Percentiles rank a stretch among this genome's conserved stretches.
These are phyloP conservation scores for Oryza glumipatula DNA, from an alignment of 176 grass and related monocot species.

Conservation along the genomic window DNA sequence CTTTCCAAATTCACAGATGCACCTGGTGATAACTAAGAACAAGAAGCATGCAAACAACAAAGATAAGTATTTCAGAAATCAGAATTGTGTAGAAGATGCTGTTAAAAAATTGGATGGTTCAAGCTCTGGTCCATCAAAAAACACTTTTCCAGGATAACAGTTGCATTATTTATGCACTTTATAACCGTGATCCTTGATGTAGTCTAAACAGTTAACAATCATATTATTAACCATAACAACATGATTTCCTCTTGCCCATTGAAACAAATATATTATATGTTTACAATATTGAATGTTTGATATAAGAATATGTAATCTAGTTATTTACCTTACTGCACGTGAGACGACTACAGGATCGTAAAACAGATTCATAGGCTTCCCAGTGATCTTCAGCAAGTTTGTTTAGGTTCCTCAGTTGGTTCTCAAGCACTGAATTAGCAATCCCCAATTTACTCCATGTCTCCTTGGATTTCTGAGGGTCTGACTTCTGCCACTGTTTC, in stretches of 20 bases:
- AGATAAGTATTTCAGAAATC: constrained; percentile 9
- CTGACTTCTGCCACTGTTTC: constrained; percentile 82
- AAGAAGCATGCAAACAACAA: background rate
- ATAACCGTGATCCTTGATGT: background rate
- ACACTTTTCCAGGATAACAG: background rate
- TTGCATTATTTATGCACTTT: background rate
- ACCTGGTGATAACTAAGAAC: background rate
- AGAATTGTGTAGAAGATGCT: background rate
- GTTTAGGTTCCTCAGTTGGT: constrained; percentile 68
- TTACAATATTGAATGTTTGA: background rate
- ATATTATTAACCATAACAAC: background rate
- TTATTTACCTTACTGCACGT: constrained; percentile 57
- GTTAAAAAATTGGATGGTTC: constrained; percentile 4
- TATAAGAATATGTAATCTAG: constrained; percentile 14
- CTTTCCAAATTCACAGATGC: constrained; percentile 10
- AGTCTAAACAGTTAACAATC: background rate
- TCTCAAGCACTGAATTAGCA: constrained; percentile 75
- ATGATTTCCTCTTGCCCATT: background rate
- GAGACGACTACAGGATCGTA: constrained; percentile 61
- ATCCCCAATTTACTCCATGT: constrained; percentile 70
- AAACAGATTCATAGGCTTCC: constrained; percentile 58
- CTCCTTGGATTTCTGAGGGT: constrained; percentile 78
- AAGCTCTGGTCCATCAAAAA: background rate
- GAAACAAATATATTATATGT: background rate
- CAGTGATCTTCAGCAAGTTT: constrained; percentile 62